phyloP scores from a whole-genome alignment of 257 asterid species.

The Osmanthus fragrans region DNA sequence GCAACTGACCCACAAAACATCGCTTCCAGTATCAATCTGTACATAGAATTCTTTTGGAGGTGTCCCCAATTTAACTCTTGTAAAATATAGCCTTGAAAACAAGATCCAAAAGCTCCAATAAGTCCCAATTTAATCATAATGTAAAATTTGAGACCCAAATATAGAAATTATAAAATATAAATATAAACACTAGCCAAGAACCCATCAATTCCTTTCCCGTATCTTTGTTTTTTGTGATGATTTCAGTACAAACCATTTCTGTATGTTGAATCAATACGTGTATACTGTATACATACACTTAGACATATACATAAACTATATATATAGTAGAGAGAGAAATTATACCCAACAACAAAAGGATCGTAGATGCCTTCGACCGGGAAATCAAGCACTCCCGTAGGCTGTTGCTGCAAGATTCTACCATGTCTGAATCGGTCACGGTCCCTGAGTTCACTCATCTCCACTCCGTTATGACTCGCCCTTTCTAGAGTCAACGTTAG shows the following conservation, averaged over 20 bases:
- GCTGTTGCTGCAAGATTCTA: slow-evolving; percentile 75
- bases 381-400: slow-evolving; percentile 77
- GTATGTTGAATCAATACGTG: neutral
- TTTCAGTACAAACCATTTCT: neutral
- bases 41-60: slow-evolving; percentile 93
- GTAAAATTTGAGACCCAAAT: neutral
- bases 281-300: too few species aligned
- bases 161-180: neutral
- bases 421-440: slow-evolving; percentile 76
- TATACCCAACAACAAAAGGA: slow-evolving; percentile 91
- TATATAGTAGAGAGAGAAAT: neutral
- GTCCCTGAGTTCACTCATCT: slow-evolving; percentile 56
- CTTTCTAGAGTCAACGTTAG: slow-evolving; percentile 65
- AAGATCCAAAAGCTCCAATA: slow-evolving; percentile 22
- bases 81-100: slow-evolving; percentile 72
- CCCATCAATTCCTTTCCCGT: neutral
- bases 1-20: slow-evolving; percentile 95
- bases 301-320: neutral
- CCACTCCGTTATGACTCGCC: slow-evolving; percentile 62
- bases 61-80: slow-evolving; percentile 81
- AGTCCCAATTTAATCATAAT: neutral
- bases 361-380: slow-evolving; percentile 84
- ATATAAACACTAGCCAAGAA: neutral
- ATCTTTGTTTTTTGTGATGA: neutral
- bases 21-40: slow-evolving; percentile 97